Base-by-base conservation (phyloP, 1,284 basidiomycete genomes). In the Irpex lacteus region DNA sequence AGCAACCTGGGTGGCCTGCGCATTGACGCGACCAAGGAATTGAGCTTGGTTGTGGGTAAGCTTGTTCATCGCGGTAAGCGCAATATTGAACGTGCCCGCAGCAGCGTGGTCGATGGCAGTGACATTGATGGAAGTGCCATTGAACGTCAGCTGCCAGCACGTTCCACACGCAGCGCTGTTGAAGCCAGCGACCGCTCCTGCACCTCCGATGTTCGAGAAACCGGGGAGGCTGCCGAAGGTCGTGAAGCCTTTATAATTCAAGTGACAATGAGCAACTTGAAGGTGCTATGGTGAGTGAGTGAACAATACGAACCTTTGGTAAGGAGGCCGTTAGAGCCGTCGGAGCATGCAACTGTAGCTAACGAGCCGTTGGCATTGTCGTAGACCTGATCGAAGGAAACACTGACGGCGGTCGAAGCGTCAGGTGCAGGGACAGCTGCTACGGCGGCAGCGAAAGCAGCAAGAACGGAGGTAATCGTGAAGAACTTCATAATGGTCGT, bases 161-260 rank as follows among this genome's bases (percentile, higher is more conserved):
- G 79, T 75, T 57, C 82, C 81, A 69, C 82, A 84, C 40, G 72
- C 70, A 21, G 72, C n/a, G 4, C 78, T 80, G 71, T 80, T 76
- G 72, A 74, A 84, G 1, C 77, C 79, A 21, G 58, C 15, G 52
- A 86, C 71, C 19, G 75, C 76, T 49, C 70, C 69, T 2, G 75
- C 78, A 11, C 81, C 85, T 15, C 83, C 85, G 66, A 87, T 72
- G 66, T 77, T 73, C 13, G 84, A 82, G 73, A 80, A 85, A 15
- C 40, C 69, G 13, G 82, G 82, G 44, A 87, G 73, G 9, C 75
- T 75, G 3, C 78, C 78, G 66, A 86, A 81, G 36, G 78, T 84
- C 19, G 72, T 74, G 72, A 75, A 86, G 0, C 69, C 85, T 87
- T 19, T 3, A 4, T 13, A 21, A 7, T 36, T 26, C 37, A 19